Percentiles rank a stretch among this genome's conserved stretches.
Conservation (phyloP, 805 yeast genomes). For the Naumovozyma castellii region DNA sequence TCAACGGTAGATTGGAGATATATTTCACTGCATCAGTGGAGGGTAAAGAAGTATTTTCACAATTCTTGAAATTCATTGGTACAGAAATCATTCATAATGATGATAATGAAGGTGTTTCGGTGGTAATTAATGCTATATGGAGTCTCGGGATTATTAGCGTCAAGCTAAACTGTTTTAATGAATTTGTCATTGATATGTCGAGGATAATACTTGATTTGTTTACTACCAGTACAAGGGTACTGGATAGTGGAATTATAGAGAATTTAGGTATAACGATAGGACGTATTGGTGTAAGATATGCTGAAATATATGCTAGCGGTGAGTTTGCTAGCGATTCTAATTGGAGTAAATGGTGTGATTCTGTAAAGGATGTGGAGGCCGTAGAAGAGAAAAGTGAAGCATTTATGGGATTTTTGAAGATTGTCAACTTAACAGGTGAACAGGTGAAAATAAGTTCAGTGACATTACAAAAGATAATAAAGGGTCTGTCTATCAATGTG, state of each 20-base stretch:
- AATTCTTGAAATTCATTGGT: slow-evolving; percentile 55
- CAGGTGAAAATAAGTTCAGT: slow-evolving; percentile 13
- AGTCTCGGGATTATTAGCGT: slow-evolving; percentile 79
- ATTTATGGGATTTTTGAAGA: slow-evolving; percentile 71
- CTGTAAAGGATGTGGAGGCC: slow-evolving; percentile 58
- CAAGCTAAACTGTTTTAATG: slow-evolving; percentile 30
- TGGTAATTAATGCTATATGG: slow-evolving; percentile 73
- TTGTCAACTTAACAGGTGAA: slow-evolving; percentile 33
- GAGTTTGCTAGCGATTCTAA: slow-evolving; percentile 26
- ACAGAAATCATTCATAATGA: slow-evolving; percentile 48
- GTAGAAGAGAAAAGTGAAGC: slow-evolving; percentile 85
- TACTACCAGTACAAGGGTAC: slow-evolving; percentile 17
- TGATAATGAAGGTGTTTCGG: slow-evolving; percentile 27
- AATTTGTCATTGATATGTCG: slow-evolving; percentile 24
- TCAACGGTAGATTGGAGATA: slow-evolving; percentile 24
- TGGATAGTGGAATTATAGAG: slow-evolving; percentile 51
- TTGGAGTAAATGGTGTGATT: slow-evolving; percentile 63
- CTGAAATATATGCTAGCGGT: slow-evolving; percentile 48
- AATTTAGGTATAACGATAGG: slow-evolving; percentile 88
- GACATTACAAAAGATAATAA: slow-evolving; percentile 20
- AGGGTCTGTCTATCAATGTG: slow-evolving; percentile 23
- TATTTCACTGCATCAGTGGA: not conserved
- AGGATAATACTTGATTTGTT: slow-evolving; percentile 24
- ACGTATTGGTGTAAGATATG: slow-evolving; percentile 59
- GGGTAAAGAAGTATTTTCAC: slow-evolving; percentile 29